Evolutionary conservation across 2,329 filamentous ascomycete genomes (phyloP).

Genomic region (Paramyrothecium sp.): DNA sequence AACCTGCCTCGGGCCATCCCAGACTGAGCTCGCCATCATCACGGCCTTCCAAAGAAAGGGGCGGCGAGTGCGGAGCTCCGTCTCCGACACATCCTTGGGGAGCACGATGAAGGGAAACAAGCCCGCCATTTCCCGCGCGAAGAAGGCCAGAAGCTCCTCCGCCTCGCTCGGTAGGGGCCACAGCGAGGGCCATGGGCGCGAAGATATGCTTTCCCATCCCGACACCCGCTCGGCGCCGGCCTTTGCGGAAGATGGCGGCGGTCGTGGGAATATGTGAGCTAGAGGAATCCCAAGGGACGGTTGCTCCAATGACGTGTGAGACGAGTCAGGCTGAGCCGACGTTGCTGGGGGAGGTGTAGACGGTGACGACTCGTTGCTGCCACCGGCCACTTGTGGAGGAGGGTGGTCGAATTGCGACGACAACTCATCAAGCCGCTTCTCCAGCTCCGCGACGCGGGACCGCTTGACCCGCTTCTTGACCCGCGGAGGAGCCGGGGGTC

Average conservation of each 20-base stretch:
- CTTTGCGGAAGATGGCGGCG: constrained; percentile 13
- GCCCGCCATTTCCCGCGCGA: constrained; percentile 27
- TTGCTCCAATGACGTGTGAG: constrained; percentile 19
- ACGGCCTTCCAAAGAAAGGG: constrained; percentile 49
- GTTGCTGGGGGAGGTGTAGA: constrained; percentile 7
- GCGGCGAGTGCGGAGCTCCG: constrained; percentile 32
- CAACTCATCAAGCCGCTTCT: constrained; percentile 48
- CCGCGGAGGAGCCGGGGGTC: constrained; percentile 46
- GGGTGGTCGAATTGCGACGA: constrained; percentile 40
- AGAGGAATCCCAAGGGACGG: neutral
- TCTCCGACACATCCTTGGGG: constrained; percentile 31
- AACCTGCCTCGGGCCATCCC: constrained; percentile 42
- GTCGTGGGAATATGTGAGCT: constrained; percentile 31
- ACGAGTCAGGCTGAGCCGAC: neutral
- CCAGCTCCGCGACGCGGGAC: constrained; percentile 48
- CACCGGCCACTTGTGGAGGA: constrained; percentile 8
- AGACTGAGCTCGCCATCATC: constrained; percentile 42
- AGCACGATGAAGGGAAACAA: constrained; percentile 47
- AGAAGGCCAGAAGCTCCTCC: constrained; percentile 35
- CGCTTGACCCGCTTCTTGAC: constrained; percentile 45
- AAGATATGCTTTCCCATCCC: neutral
- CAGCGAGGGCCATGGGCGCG: constrained; percentile 16
- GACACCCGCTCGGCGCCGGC: constrained; percentile 12
- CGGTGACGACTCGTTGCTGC: neutral
- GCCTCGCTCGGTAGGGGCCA: constrained; percentile 44